These are phyloP conservation scores for Mortierella hygrophila DNA, from an alignment of 192 early-diverging fungal genomes.

Conservation along the genomic window DNA sequence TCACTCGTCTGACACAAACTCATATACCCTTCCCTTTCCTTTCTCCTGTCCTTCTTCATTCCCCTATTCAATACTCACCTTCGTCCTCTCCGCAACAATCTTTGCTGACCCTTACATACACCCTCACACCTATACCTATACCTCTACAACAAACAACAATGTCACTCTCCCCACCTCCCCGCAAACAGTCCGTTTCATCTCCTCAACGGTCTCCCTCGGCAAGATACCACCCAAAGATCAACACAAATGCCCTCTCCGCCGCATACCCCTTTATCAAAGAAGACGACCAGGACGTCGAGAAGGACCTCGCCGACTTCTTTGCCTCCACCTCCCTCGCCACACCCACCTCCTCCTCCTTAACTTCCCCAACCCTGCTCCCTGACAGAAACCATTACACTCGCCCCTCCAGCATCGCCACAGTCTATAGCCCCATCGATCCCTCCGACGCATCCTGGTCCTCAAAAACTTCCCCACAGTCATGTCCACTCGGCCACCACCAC, in stretches of 20 bases:
- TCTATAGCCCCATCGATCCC: conserved; percentile 17
- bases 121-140: neutral
- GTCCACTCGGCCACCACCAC: neutral
- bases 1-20: neutral
- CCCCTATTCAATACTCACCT: neutral
- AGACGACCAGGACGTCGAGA: conserved; percentile 15
- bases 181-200: conserved; percentile 9
- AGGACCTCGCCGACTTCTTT: conserved; percentile 21
- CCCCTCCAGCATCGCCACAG: conserved; percentile 17
- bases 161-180: conserved; percentile 30
- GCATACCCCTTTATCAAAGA: neutral
- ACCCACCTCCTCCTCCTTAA: neutral
- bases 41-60: neutral
- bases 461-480: neutral
- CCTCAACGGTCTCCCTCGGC: neutral
- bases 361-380: conserved; percentile 1
- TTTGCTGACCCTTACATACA: conserved; percentile 2
- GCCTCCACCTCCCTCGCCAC: conserved; percentile 1
- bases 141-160: neutral
- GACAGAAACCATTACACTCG: conserved; percentile 19
- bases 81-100: neutral
- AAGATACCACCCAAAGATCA: conserved; percentile 33
- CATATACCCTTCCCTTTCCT: neutral
- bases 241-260: conserved; percentile 7
- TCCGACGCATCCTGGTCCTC: neutral